Conservation (phyloP, 768 basidiomycete genomes). For the Mycena vulgaris region DNA sequence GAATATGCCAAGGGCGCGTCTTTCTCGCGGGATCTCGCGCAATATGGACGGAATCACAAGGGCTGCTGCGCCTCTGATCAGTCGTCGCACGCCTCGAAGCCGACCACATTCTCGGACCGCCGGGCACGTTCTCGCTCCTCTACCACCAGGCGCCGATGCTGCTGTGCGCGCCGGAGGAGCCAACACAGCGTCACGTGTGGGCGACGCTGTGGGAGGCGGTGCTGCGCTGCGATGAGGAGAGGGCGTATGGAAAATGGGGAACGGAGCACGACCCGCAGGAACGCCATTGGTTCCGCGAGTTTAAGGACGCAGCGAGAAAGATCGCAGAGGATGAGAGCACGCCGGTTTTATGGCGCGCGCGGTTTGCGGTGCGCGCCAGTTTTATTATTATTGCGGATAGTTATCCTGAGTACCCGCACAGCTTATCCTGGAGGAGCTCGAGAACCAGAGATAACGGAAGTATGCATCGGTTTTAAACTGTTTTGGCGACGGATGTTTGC, state of each 20-base stretch:
- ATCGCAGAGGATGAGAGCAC: slow-evolving; percentile 16
- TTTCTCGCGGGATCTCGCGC: slow-evolving; percentile 12
- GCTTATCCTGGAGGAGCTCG: slow-evolving; percentile 17
- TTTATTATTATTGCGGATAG: not conserved
- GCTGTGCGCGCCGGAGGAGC: slow-evolving; percentile 28
- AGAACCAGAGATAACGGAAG: slow-evolving; percentile 6
- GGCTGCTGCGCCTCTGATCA: slow-evolving; percentile 31
- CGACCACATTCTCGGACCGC: slow-evolving; percentile 14
- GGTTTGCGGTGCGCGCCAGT: slow-evolving; percentile 28
- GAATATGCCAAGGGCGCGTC: not conserved
- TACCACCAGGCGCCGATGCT: slow-evolving; percentile 27
- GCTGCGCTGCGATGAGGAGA: slow-evolving; percentile 8
- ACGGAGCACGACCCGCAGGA: not conserved
- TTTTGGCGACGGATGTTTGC: no score
- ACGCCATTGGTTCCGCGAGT: slow-evolving; percentile 4
- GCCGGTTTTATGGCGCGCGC: slow-evolving; percentile 21
- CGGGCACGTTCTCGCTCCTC: slow-evolving; percentile 24
- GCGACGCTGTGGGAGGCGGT: slow-evolving; percentile 36
- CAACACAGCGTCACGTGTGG: slow-evolving; percentile 26
- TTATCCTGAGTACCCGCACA: slow-evolving; percentile 1
- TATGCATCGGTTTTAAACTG: no score
- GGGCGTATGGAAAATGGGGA: slow-evolving; percentile 23
- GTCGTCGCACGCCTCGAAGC: slow-evolving; percentile 34
- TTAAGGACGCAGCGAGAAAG: slow-evolving; percentile 14
- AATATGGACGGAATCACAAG: slow-evolving; percentile 28